Evolutionary conservation across 805 yeast genomes (phyloP).

Genomic region (Ogataea nakhonphanomensis): DNA sequence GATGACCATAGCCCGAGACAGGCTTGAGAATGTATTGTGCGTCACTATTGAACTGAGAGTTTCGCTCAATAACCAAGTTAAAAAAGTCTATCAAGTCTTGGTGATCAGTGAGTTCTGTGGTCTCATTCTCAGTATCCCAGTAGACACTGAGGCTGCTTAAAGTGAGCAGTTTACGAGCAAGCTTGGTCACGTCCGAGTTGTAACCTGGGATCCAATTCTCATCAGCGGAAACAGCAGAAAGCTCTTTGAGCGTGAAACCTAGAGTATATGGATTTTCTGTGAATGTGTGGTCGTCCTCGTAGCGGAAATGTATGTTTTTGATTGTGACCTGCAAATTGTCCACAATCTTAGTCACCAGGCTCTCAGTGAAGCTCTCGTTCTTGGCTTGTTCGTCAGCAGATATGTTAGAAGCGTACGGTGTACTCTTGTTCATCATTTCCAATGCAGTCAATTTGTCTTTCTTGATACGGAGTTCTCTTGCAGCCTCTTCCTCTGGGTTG

Average conservation of each 20-base stretch:
- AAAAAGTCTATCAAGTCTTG: conserved; percentile 49
- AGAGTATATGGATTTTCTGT: conserved; percentile 75
- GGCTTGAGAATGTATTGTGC: conserved; percentile 73
- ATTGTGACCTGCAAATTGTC: conserved; percentile 91
- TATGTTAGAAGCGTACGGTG: conserved; percentile 24
- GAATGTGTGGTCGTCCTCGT: conserved; percentile 75
- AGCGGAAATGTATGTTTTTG: conserved; percentile 85
- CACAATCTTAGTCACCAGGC: conserved; percentile 81
- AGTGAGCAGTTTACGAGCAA: conserved; percentile 74
- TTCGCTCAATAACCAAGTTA: conserved; percentile 39
- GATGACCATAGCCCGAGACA: conserved; percentile 81
- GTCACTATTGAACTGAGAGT: conserved; percentile 21
- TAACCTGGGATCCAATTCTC: conserved; percentile 81
- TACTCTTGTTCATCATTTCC: conserved; percentile 55
- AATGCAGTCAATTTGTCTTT: conserved; percentile 63
- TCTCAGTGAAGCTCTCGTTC: conserved; percentile 82
- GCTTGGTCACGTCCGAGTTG: conserved; percentile 61
- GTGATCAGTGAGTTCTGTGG: conserved; percentile 46
- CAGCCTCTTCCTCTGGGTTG: conserved; percentile 55
- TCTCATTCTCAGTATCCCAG: conserved; percentile 68
- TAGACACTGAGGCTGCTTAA: conserved; percentile 73
- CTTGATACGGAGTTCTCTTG: conserved; percentile 60
- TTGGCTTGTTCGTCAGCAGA: conserved; percentile 41
- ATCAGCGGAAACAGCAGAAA: conserved; percentile 90
- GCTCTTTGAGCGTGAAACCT: conserved; percentile 79